Percentiles rank a stretch among this genome's conserved stretches.
These are phyloP conservation scores for Scleromitrula shiraiana DNA, from an alignment of 2,329 filamentous ascomycete species.

Conservation along the genomic window DNA sequence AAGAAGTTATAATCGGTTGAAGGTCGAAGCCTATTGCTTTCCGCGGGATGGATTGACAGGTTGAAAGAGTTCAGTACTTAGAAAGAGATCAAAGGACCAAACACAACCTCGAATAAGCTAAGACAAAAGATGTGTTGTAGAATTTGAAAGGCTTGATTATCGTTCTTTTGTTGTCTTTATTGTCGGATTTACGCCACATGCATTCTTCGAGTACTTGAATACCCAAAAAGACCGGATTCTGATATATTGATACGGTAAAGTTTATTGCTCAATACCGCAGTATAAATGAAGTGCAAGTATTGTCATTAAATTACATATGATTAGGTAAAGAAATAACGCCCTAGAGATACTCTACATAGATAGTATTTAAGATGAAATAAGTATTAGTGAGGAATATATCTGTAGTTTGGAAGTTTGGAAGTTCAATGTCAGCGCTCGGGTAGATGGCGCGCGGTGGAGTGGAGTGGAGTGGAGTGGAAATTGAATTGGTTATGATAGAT, in stretches of 20 bases:
- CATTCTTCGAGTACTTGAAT: conserved; percentile 11
- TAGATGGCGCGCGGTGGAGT: no score
- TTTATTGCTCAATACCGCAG: background rate
- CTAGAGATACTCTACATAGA: no score
- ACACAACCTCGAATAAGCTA: background rate
- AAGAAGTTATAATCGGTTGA: background rate
- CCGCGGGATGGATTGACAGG: background rate
- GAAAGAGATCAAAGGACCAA: background rate
- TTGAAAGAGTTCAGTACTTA: background rate
- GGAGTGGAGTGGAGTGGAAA: no score
- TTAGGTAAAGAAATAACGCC: no score
- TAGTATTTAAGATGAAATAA: no score
- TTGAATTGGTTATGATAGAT: no score
- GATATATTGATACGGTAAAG: background rate
- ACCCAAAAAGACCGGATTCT: conserved; percentile 3
- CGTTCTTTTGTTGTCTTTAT: conserved; percentile 8
- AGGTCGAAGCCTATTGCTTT: background rate
- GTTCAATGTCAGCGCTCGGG: no score
- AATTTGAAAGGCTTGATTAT: conserved; percentile 1
- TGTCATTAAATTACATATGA: no score
- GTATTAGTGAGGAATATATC: no score
- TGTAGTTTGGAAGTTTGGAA: no score
- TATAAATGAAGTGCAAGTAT: background rate
- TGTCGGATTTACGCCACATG: conserved; percentile 2
- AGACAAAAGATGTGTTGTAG: background rate